phyloP scores from a whole-genome alignment of 139 green algal genomes.

The Eudorina sp. region DNA sequence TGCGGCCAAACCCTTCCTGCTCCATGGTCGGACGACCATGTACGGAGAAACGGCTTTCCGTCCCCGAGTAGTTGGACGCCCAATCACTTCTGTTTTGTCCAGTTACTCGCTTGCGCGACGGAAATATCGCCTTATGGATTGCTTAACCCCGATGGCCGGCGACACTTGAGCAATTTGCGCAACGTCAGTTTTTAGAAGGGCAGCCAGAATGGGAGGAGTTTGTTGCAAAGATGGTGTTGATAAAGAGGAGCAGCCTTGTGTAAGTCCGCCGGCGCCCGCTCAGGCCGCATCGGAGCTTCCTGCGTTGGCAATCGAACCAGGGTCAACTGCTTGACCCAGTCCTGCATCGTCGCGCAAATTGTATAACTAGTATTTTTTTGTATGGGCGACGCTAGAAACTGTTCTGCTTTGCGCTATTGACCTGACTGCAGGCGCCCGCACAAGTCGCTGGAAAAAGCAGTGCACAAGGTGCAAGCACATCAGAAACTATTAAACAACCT shows the following conservation, averaged over 20 bases:
- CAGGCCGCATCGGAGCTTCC: not conserved
- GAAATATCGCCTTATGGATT: not conserved
- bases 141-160: not conserved
- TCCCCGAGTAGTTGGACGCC: too few relatives aligned
- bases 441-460: not conserved
- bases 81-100: too few relatives aligned
- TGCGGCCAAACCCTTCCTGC: too few relatives aligned
- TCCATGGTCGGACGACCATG: too few relatives aligned
- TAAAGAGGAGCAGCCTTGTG: not conserved
- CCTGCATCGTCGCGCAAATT: not conserved
- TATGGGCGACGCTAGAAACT: not conserved
- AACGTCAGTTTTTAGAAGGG: not conserved
- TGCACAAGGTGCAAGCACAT: not conserved
- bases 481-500: not conserved
- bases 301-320: not conserved
- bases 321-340: not conserved
- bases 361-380: not conserved
- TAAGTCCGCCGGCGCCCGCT: not conserved
- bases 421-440: slow-evolving; percentile 17
- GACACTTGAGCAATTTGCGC: not conserved
- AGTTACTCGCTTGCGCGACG: too few relatives aligned
- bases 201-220: slow-evolving; percentile 3
- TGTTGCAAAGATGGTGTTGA: slow-evolving; percentile 33
- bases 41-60: too few relatives aligned
- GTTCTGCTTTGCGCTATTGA: not conserved